Conservation (phyloP, 2,329 filamentous ascomycete genomes). For the Clarireedia homoeocarpa region DNA sequence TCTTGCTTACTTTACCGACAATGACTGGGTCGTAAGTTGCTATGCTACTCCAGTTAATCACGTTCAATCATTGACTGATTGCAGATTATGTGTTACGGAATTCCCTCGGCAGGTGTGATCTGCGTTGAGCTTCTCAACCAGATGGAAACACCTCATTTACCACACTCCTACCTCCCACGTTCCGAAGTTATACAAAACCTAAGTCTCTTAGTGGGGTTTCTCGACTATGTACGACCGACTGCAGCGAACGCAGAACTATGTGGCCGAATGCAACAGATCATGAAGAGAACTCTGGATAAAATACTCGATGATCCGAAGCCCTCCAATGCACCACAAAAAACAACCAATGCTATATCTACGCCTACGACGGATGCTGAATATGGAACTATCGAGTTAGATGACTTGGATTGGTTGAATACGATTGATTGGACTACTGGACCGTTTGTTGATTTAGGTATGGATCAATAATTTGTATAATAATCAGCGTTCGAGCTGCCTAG, state of each 20-base stretch:
- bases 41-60: not conserved
- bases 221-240: slow-evolving; percentile 42
- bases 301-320: slow-evolving; percentile 27
- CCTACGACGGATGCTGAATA: not conserved
- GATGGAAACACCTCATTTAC: slow-evolving; percentile 25
- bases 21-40: slow-evolving; percentile 36
- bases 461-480: too few species aligned
- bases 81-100: slow-evolving; percentile 37
- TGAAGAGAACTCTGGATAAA: slow-evolving; percentile 43
- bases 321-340: not conserved
- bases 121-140: slow-evolving; percentile 43
- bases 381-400: slow-evolving; percentile 11
- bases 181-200: slow-evolving; percentile 45
- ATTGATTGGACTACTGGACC: slow-evolving; percentile 26
- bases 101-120: slow-evolving; percentile 41
- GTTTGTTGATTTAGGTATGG: slow-evolving; percentile 19
- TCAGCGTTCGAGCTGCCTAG: too few species aligned
- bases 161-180: slow-evolving; percentile 34
- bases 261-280: slow-evolving; percentile 38
- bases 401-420: slow-evolving; percentile 26
- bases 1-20: slow-evolving; percentile 34
- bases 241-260: slow-evolving; percentile 42
- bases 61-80: not conserved
- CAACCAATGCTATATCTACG: not conserved
- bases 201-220: slow-evolving; percentile 42